Evolutionary conservation across 148 eudicot species (phyloP).

Genomic region (Dysphania ambrosioides): DNA sequence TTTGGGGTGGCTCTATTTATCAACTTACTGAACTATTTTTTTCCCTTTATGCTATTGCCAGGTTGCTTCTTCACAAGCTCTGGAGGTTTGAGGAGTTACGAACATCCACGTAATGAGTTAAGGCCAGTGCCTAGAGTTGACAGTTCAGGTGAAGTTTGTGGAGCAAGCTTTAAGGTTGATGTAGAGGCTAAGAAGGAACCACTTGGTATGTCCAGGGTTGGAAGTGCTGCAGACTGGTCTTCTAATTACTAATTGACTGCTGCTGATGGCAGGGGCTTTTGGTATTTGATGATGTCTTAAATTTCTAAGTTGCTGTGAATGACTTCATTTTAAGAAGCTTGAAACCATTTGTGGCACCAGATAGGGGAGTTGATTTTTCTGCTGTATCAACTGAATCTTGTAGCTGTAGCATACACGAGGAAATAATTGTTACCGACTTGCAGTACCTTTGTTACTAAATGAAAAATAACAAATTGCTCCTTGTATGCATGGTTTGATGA

Average conservation of each 20-base stretch:
- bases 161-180: slow-evolving; percentile 74
- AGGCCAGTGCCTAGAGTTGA: slow-evolving; percentile 85
- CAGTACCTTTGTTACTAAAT: neutral
- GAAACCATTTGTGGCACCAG: neutral
- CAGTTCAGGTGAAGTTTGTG: slow-evolving; percentile 80
- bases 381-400: neutral
- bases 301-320: neutral
- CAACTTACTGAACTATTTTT: neutral
- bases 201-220: slow-evolving; percentile 70
- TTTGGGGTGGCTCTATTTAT: neutral
- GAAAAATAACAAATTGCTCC: neutral
- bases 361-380: neutral
- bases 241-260: slow-evolving; percentile 43
- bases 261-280: neutral
- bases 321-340: neutral
- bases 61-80: slow-evolving; percentile 84
- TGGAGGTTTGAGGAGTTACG: slow-evolving; percentile 78
- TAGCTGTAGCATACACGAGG: neutral
- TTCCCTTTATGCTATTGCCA: slow-evolving; percentile 13
- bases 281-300: neutral
- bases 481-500: neutral
- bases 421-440: slow-evolving; percentile 2
- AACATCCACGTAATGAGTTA: slow-evolving; percentile 66
- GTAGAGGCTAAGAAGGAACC: slow-evolving; percentile 46
- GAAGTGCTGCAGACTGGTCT: slow-evolving; percentile 87